A percentile compares a stretch with the other conserved stretches of the same genome.
These are phyloP conservation scores for Pseudogymnoascus sp. DNA, from an alignment of 2,329 filamentous ascomycete genomes.

Conservation along the genomic window DNA sequence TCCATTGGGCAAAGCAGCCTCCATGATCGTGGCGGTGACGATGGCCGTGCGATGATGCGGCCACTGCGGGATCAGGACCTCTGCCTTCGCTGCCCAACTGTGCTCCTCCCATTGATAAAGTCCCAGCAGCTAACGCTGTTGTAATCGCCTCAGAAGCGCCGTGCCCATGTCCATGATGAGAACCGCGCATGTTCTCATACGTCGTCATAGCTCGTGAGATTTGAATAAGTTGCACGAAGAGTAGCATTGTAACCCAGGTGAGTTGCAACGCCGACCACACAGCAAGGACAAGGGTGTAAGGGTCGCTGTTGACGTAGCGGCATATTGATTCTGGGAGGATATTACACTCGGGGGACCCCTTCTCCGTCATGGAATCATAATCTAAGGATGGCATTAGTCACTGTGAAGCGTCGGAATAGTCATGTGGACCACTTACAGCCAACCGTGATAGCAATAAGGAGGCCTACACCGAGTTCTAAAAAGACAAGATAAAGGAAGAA, in stretches of 20 bases:
- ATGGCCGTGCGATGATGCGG: constrained; percentile 36
- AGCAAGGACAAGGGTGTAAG: constrained; percentile 73
- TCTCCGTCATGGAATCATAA: constrained; percentile 50
- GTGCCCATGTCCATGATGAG: constrained; percentile 51
- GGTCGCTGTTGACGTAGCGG: constrained; percentile 68
- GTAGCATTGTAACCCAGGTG: constrained; percentile 94
- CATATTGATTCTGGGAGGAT: constrained; percentile 71
- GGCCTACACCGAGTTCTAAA: constrained; percentile 66
- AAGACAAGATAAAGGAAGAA: constrained; percentile 85
- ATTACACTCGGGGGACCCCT: constrained; percentile 56
- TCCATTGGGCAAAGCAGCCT: constrained; percentile 72
- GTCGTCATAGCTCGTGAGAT: constrained; percentile 90
- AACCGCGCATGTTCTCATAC: constrained; percentile 89
- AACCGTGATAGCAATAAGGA: constrained; percentile 66
- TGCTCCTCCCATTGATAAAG: constrained; percentile 57
- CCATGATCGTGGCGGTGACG: constrained; percentile 46
- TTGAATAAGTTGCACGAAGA: constrained; percentile 89
- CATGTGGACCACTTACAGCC: constrained; percentile 49
- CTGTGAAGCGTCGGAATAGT: constrained; percentile 22
- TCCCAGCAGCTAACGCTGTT: constrained; percentile 68
- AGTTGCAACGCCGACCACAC: constrained; percentile 80
- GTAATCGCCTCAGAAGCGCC: constrained; percentile 53
- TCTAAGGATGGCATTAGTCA: constrained; percentile 38
- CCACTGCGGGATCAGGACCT: constrained; percentile 50
- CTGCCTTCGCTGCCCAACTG: constrained; percentile 62